These are phyloP conservation scores for Suillus decipiens DNA, from an alignment of 768 basidiomycete genomes.

Conservation along the genomic window DNA sequence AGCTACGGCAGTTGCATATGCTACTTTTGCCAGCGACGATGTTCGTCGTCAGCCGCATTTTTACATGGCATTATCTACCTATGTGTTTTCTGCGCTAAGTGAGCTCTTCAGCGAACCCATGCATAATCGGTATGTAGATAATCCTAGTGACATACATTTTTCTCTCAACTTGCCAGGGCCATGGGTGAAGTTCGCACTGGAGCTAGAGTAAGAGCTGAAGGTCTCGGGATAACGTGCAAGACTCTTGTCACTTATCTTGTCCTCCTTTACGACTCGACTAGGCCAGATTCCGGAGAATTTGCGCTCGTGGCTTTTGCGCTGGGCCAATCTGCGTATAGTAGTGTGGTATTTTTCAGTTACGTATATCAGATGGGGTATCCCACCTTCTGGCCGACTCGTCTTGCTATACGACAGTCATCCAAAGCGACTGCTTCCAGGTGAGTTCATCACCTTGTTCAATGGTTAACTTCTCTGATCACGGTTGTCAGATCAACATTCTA, in stretches of 20 bases:
- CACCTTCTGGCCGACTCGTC: constrained; percentile 35
- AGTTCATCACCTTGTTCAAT: constrained; percentile 11
- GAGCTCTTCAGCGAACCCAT: constrained; percentile 86
- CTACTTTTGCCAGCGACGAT: constrained; percentile 48
- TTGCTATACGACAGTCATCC: constrained; percentile 22
- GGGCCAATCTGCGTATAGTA: constrained; percentile 80
- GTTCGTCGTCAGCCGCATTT: constrained; percentile 69
- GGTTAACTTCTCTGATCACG: background rate
- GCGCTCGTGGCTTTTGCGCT: constrained; percentile 83
- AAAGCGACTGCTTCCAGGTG: constrained; percentile 15
- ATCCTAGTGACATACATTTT: constrained; percentile 4
- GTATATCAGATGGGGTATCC: constrained; percentile 39
- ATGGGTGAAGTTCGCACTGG: constrained; percentile 67
- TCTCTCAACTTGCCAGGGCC: constrained; percentile 47
- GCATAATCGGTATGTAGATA: constrained; percentile 58
- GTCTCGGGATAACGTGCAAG: constrained; percentile 73
- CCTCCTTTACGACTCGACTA: constrained; percentile 51
- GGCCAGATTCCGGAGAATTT: constrained; percentile 38
- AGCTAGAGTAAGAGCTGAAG: constrained; percentile 84
- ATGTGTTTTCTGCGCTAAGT: constrained; percentile 70
- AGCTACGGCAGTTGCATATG: constrained; percentile 54
- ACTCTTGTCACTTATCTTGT: constrained; percentile 70
- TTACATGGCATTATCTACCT: constrained; percentile 58
- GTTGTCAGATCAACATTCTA: constrained; percentile 3
- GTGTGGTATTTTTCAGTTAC: constrained; percentile 59